Evolutionary conservation across 129 eudicot species (phyloP).

Genomic region (Artemisia annua): DNA sequence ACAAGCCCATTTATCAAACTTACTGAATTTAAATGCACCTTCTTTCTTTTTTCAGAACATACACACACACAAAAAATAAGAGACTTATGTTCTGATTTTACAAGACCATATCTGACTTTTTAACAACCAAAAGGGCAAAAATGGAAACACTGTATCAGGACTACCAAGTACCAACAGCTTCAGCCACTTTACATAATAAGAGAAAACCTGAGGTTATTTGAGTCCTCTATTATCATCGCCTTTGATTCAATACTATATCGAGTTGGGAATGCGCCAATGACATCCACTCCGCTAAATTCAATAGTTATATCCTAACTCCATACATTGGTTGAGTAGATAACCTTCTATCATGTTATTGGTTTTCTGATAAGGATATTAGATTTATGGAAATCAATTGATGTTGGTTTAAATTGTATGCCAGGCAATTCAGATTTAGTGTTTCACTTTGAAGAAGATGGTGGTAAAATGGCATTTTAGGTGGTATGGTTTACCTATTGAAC

Average conservation of each 20-base stretch:
- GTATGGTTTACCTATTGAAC: no score
- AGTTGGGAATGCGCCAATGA: neutral
- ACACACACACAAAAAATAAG: neutral
- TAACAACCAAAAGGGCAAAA: neutral
- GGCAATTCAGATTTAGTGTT: no score
- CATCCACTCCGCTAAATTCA: neutral
- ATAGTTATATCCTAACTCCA: neutral
- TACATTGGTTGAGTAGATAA: no score
- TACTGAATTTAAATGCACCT: conserved; percentile 1
- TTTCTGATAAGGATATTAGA: no score
- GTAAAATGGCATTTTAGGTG: neutral
- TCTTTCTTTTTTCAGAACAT: neutral
- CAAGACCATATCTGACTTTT: neutral
- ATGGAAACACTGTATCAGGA: neutral
- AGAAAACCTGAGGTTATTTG: neutral
- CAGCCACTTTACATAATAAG: neutral
- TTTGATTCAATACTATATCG: neutral
- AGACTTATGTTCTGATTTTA: neutral
- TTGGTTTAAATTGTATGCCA: no score
- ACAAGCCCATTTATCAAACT: conserved; percentile 4
- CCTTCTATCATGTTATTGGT: no score
- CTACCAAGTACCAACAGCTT: neutral
- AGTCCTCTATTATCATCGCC: neutral
- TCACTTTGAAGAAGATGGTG: neutral
- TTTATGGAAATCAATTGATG: no score